phyloP scores from a whole-genome alignment of 805 yeast genomes.

The Jamesozyma piceae region DNA sequence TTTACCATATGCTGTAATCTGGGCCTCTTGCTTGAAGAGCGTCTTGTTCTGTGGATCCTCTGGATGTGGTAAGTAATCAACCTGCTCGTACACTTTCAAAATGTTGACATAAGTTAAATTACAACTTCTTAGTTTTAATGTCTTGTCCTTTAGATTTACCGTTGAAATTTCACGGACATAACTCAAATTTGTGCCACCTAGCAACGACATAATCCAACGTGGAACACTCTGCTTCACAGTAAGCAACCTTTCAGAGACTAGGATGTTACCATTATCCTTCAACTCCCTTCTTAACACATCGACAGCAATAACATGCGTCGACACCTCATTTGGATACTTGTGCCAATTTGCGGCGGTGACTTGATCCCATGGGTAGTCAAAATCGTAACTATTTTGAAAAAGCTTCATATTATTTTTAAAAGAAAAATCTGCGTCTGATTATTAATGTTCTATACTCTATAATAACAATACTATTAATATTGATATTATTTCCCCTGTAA shows the following conservation, averaged over 20 bases:
- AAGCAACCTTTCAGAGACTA: conserved; percentile 78
- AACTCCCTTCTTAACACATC: conserved; percentile 75
- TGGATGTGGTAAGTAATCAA: conserved; percentile 66
- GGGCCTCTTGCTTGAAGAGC: conserved; percentile 70
- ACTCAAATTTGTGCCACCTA: conserved; percentile 73
- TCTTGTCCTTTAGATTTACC: conserved; percentile 57
- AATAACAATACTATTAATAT: too few species aligned
- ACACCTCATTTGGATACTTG: conserved; percentile 89
- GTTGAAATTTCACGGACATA: conserved; percentile 85
- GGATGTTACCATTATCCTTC: conserved; percentile 40
- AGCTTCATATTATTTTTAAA: conserved; percentile 74
- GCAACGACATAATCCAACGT: conserved; percentile 59
- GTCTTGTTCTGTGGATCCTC: conserved; percentile 44
- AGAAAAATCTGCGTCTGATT: too few species aligned
- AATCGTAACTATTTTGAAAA: conserved; percentile 59
- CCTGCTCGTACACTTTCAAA: conserved; percentile 77
- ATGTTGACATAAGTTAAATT: conserved; percentile 74
- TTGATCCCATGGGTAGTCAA: conserved; percentile 84
- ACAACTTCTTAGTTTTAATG: conserved; percentile 72
- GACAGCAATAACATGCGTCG: conserved; percentile 89
- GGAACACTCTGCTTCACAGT: conserved; percentile 87
- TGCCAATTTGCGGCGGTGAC: conserved; percentile 95
- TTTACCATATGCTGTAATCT: conserved; percentile 75
- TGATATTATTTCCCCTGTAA: too few species aligned
- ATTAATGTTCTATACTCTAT: too few species aligned